Evolutionary conservation across 352 stramenopile genomes (phyloP).

Genomic region (Pythium monospermum): DNA sequence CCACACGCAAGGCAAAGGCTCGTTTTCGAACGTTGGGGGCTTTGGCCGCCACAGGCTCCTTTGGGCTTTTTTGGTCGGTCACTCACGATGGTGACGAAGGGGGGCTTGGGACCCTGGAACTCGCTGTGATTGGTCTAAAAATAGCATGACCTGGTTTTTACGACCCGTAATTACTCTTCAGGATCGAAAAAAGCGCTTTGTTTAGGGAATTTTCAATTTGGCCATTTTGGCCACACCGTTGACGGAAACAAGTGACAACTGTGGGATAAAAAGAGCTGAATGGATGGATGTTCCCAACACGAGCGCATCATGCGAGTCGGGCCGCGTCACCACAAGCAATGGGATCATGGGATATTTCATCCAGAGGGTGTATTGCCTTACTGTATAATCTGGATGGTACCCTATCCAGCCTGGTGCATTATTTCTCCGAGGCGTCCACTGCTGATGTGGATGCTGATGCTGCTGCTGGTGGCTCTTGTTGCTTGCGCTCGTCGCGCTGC

Average conservation of each 20-base stretch:
- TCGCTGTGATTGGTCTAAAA: constrained; percentile 25
- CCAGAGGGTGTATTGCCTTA: not conserved
- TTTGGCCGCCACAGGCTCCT: no score
- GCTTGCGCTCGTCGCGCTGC: constrained; percentile 33
- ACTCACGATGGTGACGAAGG: not conserved
- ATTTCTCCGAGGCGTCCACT: not conserved
- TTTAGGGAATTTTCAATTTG: not conserved
- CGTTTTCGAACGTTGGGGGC: no score
- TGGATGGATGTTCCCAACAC: not conserved
- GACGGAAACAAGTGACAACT: not conserved
- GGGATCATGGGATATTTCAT: not conserved
- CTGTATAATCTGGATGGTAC: not conserved
- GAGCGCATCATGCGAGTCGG: not conserved
- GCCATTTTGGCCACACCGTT: not conserved
- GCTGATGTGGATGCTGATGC: not conserved
- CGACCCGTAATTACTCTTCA: constrained; percentile 5
- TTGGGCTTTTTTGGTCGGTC: no score
- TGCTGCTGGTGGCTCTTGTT: not conserved
- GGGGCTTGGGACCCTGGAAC: constrained; percentile 1
- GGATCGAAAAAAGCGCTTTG: constrained; percentile 9
- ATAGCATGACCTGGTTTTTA: constrained; percentile 10
- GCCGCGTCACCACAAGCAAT: not conserved
- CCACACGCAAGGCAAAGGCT: no score
- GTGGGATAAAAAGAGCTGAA: not conserved
- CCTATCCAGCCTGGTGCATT: not conserved